Base-by-base conservation (phyloP, 2,329 filamentous ascomycete species). In the Phialophora verrucosa region DNA sequence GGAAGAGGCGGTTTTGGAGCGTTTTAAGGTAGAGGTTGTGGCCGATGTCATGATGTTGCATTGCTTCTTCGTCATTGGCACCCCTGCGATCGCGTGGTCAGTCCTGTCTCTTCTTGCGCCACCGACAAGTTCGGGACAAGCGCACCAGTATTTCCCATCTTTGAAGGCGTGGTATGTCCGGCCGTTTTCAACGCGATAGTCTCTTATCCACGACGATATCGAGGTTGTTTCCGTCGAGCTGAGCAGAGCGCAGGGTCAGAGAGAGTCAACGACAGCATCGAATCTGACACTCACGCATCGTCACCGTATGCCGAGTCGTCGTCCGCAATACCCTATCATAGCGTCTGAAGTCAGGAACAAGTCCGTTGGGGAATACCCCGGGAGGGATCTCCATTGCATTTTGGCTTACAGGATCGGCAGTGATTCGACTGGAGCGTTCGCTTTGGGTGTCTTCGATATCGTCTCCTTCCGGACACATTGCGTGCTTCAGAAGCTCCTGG, bases 41-140 rank as follows among this genome's bases (percentile, higher is more conserved):
- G 12, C 66, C 57, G 51, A 68, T 63, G 42, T 68, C 65, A 35
- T 67, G 65, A 35, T 66, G 78, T 65, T 81, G 78, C 69, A 81
- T 79, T 67, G 81, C 79, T 71, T 77, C 75, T 65, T 81, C 76
- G 67, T 82, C 79, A 69, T 81, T 82, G 10, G 79, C 63, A 17
- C 67, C 67, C 67, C 65, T 67, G 47, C 11, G 12, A 23, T 35
- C 31, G 38, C n/a, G 32, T 25, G n/a, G 54, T 61, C 27, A 61
- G 59, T 54, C 35, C 49, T 25, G 23, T 50, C 49, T 25, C 42
- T 50, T 4, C 23, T 51, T 6, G 25, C 50, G 4, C 27, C 23
- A 17, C 23, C 10, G 17, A 17, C 38, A 25, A 60, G 8, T n/a
- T 35, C 25, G 27, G 11, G 23, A 51, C 7, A 38, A 31, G 49